These are phyloP conservation scores for Panicum miliaceum DNA, from an alignment of 176 grass and related monocot species.

Conservation along the genomic window DNA sequence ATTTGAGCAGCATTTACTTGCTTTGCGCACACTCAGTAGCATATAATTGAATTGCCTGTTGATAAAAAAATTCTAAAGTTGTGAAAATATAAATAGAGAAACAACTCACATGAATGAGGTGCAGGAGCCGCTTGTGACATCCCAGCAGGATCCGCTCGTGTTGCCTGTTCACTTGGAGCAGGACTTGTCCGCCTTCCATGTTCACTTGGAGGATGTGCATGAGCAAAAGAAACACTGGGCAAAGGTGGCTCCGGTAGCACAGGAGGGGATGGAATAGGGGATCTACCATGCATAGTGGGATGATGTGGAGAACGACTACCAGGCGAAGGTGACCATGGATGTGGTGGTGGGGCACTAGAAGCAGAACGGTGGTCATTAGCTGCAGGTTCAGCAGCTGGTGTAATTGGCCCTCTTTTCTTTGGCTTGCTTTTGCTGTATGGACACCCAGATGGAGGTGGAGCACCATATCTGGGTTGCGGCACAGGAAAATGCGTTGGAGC, in stretches of 20 bases:
- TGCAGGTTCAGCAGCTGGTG: slow-evolving; percentile 50
- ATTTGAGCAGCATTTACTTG: background rate
- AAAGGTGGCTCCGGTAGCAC: slow-evolving; percentile 38
- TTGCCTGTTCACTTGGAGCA: slow-evolving; percentile 46
- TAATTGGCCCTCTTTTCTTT: slow-evolving; percentile 33
- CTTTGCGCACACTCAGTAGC: background rate
- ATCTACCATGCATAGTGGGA: slow-evolving; percentile 21
- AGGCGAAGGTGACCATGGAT: slow-evolving; percentile 17
- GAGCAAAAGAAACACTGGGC: slow-evolving; percentile 50
- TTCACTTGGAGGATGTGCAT: slow-evolving; percentile 57
- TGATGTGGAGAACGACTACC: slow-evolving; percentile 40
- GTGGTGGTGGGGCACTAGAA: slow-evolving; percentile 44
- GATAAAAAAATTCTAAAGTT: background rate
- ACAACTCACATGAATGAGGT: slow-evolving; percentile 54
- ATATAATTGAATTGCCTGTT: background rate
- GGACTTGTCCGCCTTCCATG: slow-evolving; percentile 23
- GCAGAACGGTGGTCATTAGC: slow-evolving; percentile 45
- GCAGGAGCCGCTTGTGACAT: slow-evolving; percentile 42
- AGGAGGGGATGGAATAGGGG: slow-evolving; percentile 42
- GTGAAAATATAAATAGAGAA: background rate
- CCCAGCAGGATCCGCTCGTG: slow-evolving; percentile 30
- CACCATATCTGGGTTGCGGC: slow-evolving; percentile 38
- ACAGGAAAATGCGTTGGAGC: slow-evolving; percentile 20
- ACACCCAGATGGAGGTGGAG: slow-evolving; percentile 68
- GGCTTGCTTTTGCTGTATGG: slow-evolving; percentile 51